Evolutionary conservation across 257 asterid genomes (phyloP), one percentile per base, ranked within the genome.

Genomic region (Solanum lignicaule): DNA sequence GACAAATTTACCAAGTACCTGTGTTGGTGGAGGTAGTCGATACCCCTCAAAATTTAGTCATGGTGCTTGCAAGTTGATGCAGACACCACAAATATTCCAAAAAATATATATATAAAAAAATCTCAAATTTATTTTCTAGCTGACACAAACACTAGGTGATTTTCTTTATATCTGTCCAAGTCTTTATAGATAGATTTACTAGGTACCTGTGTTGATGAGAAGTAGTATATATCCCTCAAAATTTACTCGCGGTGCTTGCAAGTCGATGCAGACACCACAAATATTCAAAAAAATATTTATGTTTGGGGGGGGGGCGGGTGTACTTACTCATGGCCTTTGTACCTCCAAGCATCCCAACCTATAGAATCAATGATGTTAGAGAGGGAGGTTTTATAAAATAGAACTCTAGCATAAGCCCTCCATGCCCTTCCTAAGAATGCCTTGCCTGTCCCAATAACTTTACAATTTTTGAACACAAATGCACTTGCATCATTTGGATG

Each of bases 281-380:
- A 16, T 18, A 32, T 72, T 23, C 3, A 31, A 16, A 3, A 7
- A 55, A 5, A 35, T 5, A 35, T 4, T 2, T 66, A 20, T 69
- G 23, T 15, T 13, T 7, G 13, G 39, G 27, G 29, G 27, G 23
- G 11, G 0, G 15, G 3, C 14, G 7, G 8, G 2, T 9, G 8
- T 20, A 23, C 89, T 81, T 81, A 87, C 89, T 81, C 89, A 11
- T 41, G 48, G 29, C 87, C 89, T 39, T 39, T 48, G 89, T 39
- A 27, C 27, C 32, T 4, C 89, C 89, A 87, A 66, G 89, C 68
- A 87, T 87, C 83, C 89, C 89, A 81, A 16, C 87, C 89, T 66
- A 25, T 68, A 43, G 89, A 87, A 66, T 31, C 89, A 72, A 87
- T 46, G 69, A 81, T 35, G 38, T 65, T 46, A 21, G 86, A 43